A percentile compares a stretch with the other conserved stretches of the same genome.
Conservation (phyloP, 2,329 filamentous ascomycete genomes). For the Hypoxylon sp. region DNA sequence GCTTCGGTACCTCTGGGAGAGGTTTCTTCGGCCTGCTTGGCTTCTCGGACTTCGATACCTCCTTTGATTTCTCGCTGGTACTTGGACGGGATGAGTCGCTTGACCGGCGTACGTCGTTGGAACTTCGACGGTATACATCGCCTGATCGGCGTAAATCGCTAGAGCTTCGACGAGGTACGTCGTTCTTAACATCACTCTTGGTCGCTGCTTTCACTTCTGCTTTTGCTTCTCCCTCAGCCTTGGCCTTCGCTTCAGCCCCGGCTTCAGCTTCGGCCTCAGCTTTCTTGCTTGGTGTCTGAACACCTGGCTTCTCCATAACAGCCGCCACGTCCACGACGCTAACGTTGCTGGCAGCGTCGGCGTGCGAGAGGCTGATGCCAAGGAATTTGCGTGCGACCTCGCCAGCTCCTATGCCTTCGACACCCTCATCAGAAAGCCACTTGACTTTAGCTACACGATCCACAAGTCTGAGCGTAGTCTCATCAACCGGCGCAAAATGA, state of each 20-base stretch:
- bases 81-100: constrained; percentile 13
- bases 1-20: constrained; percentile 68
- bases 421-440: constrained; percentile 68
- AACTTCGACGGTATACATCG: not conserved
- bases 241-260: constrained; percentile 26
- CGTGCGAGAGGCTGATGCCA: constrained; percentile 77
- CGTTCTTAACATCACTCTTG: constrained; percentile 11
- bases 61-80: constrained; percentile 34
- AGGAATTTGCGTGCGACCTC: constrained; percentile 71
- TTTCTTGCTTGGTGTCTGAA: constrained; percentile 81
- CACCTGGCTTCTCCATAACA: constrained; percentile 84
- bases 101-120: not conserved
- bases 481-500: constrained; percentile 85
- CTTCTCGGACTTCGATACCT: constrained; percentile 29
- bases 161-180: not conserved
- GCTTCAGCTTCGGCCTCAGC: constrained; percentile 44
- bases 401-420: constrained; percentile 54
- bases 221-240: constrained; percentile 11
- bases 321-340: constrained; percentile 84
- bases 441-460: constrained; percentile 79
- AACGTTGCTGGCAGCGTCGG: constrained; percentile 76
- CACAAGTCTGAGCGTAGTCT: constrained; percentile 82
- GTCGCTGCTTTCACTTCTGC: not conserved
- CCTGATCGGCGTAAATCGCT: not conserved
- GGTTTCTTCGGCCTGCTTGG: constrained; percentile 59